Evolutionary conservation across 2,329 filamentous ascomycete species (phyloP).

Genomic region (Ascocoryne sarcoides): DNA sequence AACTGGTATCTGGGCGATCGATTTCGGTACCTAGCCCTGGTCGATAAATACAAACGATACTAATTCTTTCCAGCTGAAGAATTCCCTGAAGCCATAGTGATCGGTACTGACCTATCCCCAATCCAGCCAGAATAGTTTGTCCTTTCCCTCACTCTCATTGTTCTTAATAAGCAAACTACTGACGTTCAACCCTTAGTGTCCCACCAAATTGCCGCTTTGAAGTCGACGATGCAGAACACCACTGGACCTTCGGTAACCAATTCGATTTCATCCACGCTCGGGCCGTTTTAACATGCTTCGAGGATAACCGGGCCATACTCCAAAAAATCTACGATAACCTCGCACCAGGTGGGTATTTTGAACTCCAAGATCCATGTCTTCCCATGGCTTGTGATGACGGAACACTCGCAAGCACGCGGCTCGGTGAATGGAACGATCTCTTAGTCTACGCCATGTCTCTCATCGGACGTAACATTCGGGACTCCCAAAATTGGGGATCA

Average conservation of each 20-base stretch:
- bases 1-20: conserved; percentile 35
- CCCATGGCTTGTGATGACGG: conserved; percentile 34
- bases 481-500: conserved; percentile 10
- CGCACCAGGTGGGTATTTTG: conserved; percentile 8
- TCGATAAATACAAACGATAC: not conserved
- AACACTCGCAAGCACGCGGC: not conserved
- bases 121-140: conserved; percentile 20
- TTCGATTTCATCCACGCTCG: conserved; percentile 53
- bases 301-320: conserved; percentile 38
- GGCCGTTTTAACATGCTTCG: conserved; percentile 44
- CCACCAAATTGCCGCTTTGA: conserved; percentile 26
- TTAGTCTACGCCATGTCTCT: conserved; percentile 7
- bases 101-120: conserved; percentile 22
- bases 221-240: conserved; percentile 30
- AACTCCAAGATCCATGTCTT: conserved; percentile 10
- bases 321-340: conserved; percentile 11
- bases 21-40: conserved; percentile 21
- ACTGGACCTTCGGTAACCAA: conserved; percentile 36
- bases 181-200: conserved; percentile 29
- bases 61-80: conserved; percentile 9
- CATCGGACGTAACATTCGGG: conserved; percentile 9
- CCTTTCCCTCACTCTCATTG: not conserved
- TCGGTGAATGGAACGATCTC: conserved; percentile 6
- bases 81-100: conserved; percentile 16
- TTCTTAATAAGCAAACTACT: not conserved